Base-by-base conservation (phyloP, 257 asterid genomes). In the Linderniella brevidens region DNA sequence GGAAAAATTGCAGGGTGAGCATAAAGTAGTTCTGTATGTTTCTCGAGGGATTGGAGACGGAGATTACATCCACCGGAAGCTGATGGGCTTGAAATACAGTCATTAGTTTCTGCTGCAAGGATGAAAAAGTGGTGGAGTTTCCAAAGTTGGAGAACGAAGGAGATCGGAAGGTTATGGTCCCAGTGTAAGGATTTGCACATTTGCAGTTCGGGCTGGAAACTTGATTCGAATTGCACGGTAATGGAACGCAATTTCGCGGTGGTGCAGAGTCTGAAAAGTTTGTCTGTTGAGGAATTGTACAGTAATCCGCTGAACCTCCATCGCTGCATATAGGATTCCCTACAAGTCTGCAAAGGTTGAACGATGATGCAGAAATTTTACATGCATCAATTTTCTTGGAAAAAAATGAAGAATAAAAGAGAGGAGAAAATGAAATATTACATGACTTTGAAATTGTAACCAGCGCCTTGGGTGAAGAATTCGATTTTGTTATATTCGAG, bases 121-220 rank as follows among this genome's bases (percentile, higher is more conserved):
- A 44, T 13, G 4, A 56, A 39, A 59, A 87, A 8, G 19, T 13
- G 15, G 50, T 65, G 0, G 44, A 5, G 64, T 82, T 82, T 37
- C 62, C 76, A 51, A 66, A 65, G 79, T 58, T 49, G 60, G 92
- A 87, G 61, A 82, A 82, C 32, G 92, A 79, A 55, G 93, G 92
- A 47, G 92, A 80, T 17, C 93, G 72, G 49, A 87, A 87, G 53
- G 50, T 19, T 4, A 87, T 61, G 37, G 47, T 73, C 18, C 97
- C 97, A 0, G 72, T 53, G 58, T 79, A 87, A 35, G 97, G 93
- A 68, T 65, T 60, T 46, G 82, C 73, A 65, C 97, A 87, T 53
- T 54, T 60, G 69, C 97, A 87, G 9, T 36, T 73, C 49, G 94
- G 86, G 61, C 92, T 82, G 1, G 80, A 64, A 29, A 75, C 16